A percentile compares a stretch with the other conserved stretches of the same genome.
These are phyloP conservation scores for Metarhizium humberi DNA, from an alignment of 2,329 filamentous ascomycete genomes.

Conservation along the genomic window DNA sequence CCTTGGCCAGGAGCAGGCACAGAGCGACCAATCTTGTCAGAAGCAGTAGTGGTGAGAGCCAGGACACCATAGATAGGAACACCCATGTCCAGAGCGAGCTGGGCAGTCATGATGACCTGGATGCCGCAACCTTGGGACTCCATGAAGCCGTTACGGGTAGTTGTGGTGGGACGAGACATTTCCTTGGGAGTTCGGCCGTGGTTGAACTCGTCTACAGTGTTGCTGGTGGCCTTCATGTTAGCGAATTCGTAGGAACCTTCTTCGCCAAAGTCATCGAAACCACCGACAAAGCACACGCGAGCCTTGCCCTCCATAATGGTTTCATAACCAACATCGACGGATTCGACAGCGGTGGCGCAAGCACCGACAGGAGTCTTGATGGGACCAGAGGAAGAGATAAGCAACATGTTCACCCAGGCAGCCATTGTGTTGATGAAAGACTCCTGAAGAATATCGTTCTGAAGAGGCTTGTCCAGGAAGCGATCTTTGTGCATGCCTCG, in stretches of 20 bases:
- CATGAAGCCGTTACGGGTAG: slow-evolving; percentile 97
- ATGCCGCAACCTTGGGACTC: slow-evolving; percentile 98
- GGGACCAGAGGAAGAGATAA: slow-evolving; percentile 91
- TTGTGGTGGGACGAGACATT: slow-evolving; percentile 97
- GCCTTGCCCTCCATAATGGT: slow-evolving; percentile 98
- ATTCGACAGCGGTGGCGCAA: slow-evolving; percentile 95
- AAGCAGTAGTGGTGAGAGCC: slow-evolving; percentile 88
- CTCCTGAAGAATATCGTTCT: slow-evolving; percentile 98
- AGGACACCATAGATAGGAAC: slow-evolving; percentile 95
- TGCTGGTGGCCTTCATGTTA: slow-evolving; percentile 99
- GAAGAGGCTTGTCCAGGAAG: slow-evolving; percentile 90
- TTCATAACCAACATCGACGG: slow-evolving; percentile 94
- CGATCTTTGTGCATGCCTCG: slow-evolving; percentile 98
- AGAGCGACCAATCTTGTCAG: slow-evolving; percentile 97
- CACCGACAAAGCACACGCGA: slow-evolving; percentile 92
- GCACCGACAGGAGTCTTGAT: slow-evolving; percentile 99
- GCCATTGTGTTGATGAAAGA: slow-evolving; percentile 99
- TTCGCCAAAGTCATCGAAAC: slow-evolving; percentile 98
- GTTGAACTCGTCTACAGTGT: slow-evolving; percentile 90
- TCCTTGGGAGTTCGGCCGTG: slow-evolving; percentile 92
- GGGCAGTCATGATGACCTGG: slow-evolving; percentile 96
- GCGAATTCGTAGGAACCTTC: slow-evolving; percentile 99
- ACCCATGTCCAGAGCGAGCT: slow-evolving; percentile 94
- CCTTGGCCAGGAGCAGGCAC: slow-evolving; percentile 94
- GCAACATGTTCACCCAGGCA: slow-evolving; percentile 98